Base-by-base conservation (phyloP, 1,284 basidiomycete species). In the Boletus mariae region DNA sequence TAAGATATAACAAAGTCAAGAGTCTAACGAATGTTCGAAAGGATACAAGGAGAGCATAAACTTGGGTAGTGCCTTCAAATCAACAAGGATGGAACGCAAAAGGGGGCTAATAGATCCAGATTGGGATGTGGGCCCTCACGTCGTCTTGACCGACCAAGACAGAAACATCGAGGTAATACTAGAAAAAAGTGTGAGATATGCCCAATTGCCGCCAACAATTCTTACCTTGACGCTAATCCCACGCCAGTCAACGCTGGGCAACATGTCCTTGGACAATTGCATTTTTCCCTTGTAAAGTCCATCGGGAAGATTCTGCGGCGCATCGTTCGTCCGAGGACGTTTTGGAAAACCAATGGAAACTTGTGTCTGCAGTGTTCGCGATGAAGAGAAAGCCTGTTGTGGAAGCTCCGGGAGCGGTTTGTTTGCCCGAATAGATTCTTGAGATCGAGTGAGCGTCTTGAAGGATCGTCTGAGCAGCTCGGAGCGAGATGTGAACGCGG, bases 121-220 rank as follows among this genome's bases (percentile, higher is more conserved):
- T 69, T 8, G 83, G 83, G 47, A 87, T 71, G 29, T 81, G 77
- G 29, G 80, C 82, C 51, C 81, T 76, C 46, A 82, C 66, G 52
- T 80, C 78, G 60, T 87, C 83, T 58, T 81, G 79, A 20, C 81
- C 81, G 41, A 84, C 71, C 42, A 83, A 66, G 38, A 87, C 84
- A 43, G 83, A 84, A 28, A 85, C 75, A 53, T 87, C 83, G 43
- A 87, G 68, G 64, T 83, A 87, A 71, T 87, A 87, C 85, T 87
- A 59, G 20, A n/a, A 44, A 15, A 6, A 49, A 54, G 45, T 46
- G 49, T 61, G 28, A 61, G 56, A 49, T 43, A 51, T 44, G 49
- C 35, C 52, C 28, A 23, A 51, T 56, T 32, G 31, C 31, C 11
- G 12, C 31, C 29, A 46, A 53, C 47, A 13, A 42, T 34, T 67